These are phyloP conservation scores for Diutina catenulata DNA, from an alignment of 1,139 yeast genomes.

Conservation along the genomic window DNA sequence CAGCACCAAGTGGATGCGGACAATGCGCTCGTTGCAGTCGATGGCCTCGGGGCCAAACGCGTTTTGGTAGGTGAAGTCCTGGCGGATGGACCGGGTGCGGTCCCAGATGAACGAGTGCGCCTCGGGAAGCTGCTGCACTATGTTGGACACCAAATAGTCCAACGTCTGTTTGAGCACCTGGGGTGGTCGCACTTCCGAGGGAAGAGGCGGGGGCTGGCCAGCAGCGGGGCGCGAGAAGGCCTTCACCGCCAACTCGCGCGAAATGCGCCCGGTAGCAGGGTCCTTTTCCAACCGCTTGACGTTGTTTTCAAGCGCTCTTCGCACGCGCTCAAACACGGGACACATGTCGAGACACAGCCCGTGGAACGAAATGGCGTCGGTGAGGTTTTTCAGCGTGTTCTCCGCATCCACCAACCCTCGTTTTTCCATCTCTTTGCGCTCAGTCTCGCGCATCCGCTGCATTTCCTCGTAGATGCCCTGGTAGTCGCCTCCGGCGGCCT, in stretches of 20 bases:
- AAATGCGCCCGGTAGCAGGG: constrained; percentile 48
- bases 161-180: constrained; percentile 52
- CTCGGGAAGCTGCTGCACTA: constrained; percentile 61
- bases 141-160: constrained; percentile 53
- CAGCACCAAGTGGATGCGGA: constrained; percentile 73
- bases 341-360: constrained; percentile 95
- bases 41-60: constrained; percentile 90
- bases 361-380: constrained; percentile 75
- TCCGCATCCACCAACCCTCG: constrained; percentile 83
- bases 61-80: constrained; percentile 93
- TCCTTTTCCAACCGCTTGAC: constrained; percentile 73
- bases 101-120: constrained; percentile 96
- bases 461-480: constrained; percentile 40
- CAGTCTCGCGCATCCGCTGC: constrained; percentile 65
- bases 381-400: constrained; percentile 66
- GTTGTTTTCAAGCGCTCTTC: constrained; percentile 82
- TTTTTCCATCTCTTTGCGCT: constrained; percentile 69
- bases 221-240: constrained; percentile 97
- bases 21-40: constrained; percentile 86
- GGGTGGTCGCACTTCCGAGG: constrained; percentile 96
- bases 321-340: constrained; percentile 82
- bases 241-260: constrained; percentile 61
- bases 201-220: constrained; percentile 96
- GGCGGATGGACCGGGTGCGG: constrained; percentile 93
- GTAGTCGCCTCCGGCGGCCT: constrained; percentile 24